A percentile compares a stretch with the other conserved stretches of the same genome.
Conservation (phyloP, 257 asterid genomes). For the Asclepias syriaca region DNA sequence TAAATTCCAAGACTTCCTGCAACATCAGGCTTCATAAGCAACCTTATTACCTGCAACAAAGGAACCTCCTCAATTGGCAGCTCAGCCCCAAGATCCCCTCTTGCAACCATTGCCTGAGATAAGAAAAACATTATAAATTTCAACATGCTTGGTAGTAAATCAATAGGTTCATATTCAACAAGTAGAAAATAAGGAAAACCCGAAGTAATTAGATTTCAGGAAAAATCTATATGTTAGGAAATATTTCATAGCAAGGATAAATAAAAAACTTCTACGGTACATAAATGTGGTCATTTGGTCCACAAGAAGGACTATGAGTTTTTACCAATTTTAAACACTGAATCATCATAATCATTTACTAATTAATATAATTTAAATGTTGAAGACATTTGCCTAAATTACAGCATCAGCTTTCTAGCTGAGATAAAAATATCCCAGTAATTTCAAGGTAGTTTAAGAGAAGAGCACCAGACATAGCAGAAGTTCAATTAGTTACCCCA, state of each 20-base stretch:
- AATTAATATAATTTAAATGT: background rate
- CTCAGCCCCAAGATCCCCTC: constrained; percentile 99
- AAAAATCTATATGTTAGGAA: background rate
- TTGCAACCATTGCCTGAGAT: constrained; percentile 93
- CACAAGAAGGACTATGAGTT: background rate
- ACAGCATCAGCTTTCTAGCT: too few species aligned
- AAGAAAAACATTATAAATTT: constrained; percentile 11
- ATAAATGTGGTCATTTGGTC: background rate
- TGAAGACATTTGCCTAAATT: too few species aligned
- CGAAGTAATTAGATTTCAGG: too few species aligned
- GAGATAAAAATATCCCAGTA: background rate
- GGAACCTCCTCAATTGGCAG: constrained; percentile 97
- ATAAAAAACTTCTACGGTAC: background rate
- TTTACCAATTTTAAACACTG: background rate
- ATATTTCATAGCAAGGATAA: background rate
- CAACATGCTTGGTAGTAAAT: constrained; percentile 13
- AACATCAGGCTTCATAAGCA: background rate
- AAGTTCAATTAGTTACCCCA: constrained; percentile 56
- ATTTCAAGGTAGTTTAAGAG: background rate
- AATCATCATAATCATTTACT: background rate
- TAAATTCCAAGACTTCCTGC: background rate
- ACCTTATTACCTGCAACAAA: constrained; percentile 69
- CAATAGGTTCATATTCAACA: background rate
- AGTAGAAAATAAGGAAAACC: background rate
- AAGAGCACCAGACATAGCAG: background rate